These are phyloP conservation scores for Cynanchum wilfordii DNA, from an alignment of 257 asterid species.

Conservation along the genomic window DNA sequence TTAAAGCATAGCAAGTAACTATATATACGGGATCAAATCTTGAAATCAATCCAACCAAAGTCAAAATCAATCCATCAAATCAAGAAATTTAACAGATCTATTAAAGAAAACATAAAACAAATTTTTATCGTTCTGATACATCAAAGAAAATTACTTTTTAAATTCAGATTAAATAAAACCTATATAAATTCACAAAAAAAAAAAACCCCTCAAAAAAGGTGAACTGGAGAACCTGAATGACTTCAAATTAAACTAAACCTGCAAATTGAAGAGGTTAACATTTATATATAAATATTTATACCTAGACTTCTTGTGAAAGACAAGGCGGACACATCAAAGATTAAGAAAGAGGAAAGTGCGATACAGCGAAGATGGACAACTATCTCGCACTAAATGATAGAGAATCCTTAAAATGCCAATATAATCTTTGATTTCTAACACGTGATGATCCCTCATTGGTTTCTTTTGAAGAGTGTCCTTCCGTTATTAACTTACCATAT, in stretches of 20 bases:
- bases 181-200: not conserved
- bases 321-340: conserved; percentile 9
- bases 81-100: not conserved
- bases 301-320: conserved; percentile 8
- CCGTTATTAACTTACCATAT: not conserved
- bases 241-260: not conserved
- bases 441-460: conserved; percentile 1
- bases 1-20: not conserved
- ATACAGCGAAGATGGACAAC: not conserved
- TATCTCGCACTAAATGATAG: conserved; percentile 12
- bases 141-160: not conserved
- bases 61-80: too few relatives aligned
- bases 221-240: not conserved
- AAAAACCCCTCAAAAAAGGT: not conserved
- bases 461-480: not conserved
- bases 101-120: not conserved
- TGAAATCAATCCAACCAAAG: not conserved
- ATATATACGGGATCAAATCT: not conserved
- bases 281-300: not conserved
- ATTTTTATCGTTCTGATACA: not conserved
- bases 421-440: conserved; percentile 5
- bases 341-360: conserved; percentile 14
- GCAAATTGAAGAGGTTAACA: not conserved
- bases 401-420: not conserved
- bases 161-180: not conserved